These are phyloP conservation scores for Candida ulmi DNA, from an alignment of 805 yeast genomes.

Conservation along the genomic window DNA sequence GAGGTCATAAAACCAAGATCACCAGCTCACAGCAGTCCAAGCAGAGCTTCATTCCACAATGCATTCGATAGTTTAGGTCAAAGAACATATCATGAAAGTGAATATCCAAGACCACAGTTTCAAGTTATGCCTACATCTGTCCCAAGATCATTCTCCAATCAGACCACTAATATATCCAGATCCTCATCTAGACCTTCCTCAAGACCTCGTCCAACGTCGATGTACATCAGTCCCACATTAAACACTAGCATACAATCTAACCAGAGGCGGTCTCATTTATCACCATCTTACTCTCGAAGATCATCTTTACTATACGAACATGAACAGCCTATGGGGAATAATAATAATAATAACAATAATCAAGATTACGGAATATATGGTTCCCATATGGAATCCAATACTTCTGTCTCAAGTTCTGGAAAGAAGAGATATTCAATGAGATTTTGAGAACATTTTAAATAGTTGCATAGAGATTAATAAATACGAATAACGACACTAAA, in stretches of 20 bases:
- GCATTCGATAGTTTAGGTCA: neutral
- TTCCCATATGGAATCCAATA: neutral
- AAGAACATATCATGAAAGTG: neutral
- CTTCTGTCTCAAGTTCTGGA: neutral
- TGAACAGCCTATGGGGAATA: too few relatives aligned
- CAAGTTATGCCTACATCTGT: slow-evolving; percentile 8
- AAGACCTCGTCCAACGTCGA: slow-evolving; percentile 3
- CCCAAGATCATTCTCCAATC: slow-evolving; percentile 11
- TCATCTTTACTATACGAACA: too few relatives aligned
- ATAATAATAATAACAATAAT: too few relatives aligned
- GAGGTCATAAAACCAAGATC: slow-evolving; percentile 3
- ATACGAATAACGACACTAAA: too few relatives aligned
- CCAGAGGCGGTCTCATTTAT: neutral
- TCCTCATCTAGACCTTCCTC: too few relatives aligned
- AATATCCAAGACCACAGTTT: neutral
- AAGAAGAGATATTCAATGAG: slow-evolving; percentile 23
- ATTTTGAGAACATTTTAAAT: slow-evolving; percentile 11
- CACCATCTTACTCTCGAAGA: neutral
- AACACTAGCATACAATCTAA: neutral
- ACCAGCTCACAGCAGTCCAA: slow-evolving; percentile 4
- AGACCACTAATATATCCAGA: neutral
- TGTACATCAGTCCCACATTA: slow-evolving; percentile 5
- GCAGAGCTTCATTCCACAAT: too few relatives aligned
- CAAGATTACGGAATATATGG: too few relatives aligned
- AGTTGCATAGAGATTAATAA: neutral